Evolutionary conservation across 371 early-diverging fungal species (phyloP).

Genomic region (Coemansia sp.): DNA sequence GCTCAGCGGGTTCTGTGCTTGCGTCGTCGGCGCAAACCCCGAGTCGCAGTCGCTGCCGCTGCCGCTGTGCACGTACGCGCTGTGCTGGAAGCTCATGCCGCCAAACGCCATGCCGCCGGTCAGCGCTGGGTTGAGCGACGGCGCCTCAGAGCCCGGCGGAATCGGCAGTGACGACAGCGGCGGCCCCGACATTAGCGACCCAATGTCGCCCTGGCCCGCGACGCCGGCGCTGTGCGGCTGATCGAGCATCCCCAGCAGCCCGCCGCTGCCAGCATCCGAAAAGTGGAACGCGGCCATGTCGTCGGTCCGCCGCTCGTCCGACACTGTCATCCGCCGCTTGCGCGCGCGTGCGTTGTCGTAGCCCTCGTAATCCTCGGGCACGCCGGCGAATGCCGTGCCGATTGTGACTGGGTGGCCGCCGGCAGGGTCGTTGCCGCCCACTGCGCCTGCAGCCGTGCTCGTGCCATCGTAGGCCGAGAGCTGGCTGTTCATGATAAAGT

Average conservation of each 20-base stretch:
- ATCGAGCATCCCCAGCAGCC: slow-evolving; percentile 40
- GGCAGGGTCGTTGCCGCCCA: slow-evolving; percentile 21
- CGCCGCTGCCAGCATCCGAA: slow-evolving; percentile 18
- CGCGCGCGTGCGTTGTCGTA: slow-evolving; percentile 45
- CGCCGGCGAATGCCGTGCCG: slow-evolving; percentile 17
- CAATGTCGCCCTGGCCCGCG: background rate
- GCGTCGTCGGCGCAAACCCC: background rate
- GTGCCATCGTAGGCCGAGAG: slow-evolving; percentile 40
- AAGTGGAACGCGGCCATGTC: slow-evolving; percentile 20
- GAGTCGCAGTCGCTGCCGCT: background rate
- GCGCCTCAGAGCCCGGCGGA: slow-evolving; percentile 22
- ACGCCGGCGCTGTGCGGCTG: slow-evolving; percentile 19
- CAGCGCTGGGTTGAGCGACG: slow-evolving; percentile 12
- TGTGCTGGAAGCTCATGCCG: slow-evolving; percentile 17
- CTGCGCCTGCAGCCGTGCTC: slow-evolving; percentile 22
- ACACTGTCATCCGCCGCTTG: slow-evolving; percentile 45
- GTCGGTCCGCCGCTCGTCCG: slow-evolving; percentile 35
- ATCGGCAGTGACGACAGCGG: slow-evolving; percentile 32
- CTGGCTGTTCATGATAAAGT: slow-evolving; percentile 50
- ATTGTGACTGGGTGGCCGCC: slow-evolving; percentile 27
- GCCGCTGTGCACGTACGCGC: background rate
- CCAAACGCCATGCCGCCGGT: slow-evolving; percentile 9
- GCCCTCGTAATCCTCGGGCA: slow-evolving; percentile 44
- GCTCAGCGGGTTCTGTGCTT: slow-evolving; percentile 19
- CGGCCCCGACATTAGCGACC: slow-evolving; percentile 4